Evolutionary conservation across 129 eudicot genomes (phyloP).

Genomic region (Chrysanthemum seticuspe): DNA sequence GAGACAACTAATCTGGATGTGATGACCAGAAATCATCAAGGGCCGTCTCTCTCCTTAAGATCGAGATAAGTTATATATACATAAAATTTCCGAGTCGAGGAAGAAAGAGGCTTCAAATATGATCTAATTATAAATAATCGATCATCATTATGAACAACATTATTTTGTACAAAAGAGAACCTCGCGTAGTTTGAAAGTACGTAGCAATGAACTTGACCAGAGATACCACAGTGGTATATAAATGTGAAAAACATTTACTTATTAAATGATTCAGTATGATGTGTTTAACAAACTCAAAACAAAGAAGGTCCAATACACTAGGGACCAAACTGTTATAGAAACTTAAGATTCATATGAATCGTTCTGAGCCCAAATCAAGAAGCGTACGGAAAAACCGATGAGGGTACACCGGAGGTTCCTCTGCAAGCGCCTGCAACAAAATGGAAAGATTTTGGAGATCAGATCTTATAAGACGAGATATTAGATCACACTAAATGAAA

Average conservation of each 20-base stretch:
- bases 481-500: not conserved
- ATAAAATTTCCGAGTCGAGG: no score
- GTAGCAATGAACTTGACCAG: no score
- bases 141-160: no score
- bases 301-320: slow-evolving; percentile 9
- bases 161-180: no score
- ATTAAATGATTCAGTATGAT: not conserved
- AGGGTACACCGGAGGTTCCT: slow-evolving; percentile 87
- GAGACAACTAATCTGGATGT: no score
- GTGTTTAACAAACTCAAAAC: slow-evolving; percentile 5
- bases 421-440: slow-evolving; percentile 71
- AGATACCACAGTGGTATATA: no score
- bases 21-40: no score
- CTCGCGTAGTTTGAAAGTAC: no score
- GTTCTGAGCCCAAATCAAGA: slow-evolving; percentile 74
- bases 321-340: slow-evolving; percentile 11
- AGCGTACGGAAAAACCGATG: slow-evolving; percentile 75
- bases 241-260: not conserved
- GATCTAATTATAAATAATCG: no score
- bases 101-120: no score
- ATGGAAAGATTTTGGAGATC: not conserved
- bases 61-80: no score
- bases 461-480: not conserved
- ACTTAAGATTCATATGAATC: slow-evolving; percentile 37
- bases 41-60: no score